Conservation (phyloP, 768 basidiomycete genomes). For the Clavaria fumosa region DNA sequence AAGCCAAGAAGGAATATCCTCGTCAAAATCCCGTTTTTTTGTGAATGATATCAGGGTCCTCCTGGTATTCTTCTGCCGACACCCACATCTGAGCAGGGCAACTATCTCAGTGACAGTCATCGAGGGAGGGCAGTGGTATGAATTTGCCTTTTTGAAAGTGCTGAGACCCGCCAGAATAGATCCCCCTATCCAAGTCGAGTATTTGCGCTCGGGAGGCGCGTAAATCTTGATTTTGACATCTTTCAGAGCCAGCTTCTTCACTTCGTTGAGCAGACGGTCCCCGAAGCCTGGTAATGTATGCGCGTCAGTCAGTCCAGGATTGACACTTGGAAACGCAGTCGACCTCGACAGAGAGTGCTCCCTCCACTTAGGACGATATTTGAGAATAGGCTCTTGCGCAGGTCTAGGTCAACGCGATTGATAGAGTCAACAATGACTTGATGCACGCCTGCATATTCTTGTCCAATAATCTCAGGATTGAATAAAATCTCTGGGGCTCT, state of each 20-base stretch:
- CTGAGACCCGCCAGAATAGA: constrained; percentile 91
- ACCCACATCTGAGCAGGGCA: constrained; percentile 81
- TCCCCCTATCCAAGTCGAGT: constrained; percentile 94
- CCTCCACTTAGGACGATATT: constrained; percentile 97
- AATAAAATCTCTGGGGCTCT: constrained; percentile 95
- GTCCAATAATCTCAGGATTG: constrained; percentile 91
- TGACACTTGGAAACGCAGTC: constrained; percentile 11
- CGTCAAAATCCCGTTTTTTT: constrained; percentile 77
- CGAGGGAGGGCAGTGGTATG: constrained; percentile 1
- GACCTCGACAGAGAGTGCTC: constrained; percentile 88
- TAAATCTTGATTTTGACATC: constrained; percentile 99
- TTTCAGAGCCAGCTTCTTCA: constrained; percentile 88
- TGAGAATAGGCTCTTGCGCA: constrained; percentile 87
- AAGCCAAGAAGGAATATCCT: constrained; percentile 10
- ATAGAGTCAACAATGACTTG: constrained; percentile 99
- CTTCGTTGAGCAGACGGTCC: constrained; percentile 89
- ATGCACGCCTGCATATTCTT: constrained; percentile 94
- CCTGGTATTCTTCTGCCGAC: constrained; percentile 96
- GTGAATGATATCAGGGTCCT: constrained; percentile 97
- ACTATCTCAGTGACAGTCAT: constrained; percentile 7
- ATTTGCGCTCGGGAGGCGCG: constrained; percentile 98
- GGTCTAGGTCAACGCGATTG: constrained; percentile 87
- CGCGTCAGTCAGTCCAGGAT: background rate
- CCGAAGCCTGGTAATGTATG: constrained; percentile 54
- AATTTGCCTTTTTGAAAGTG: constrained; percentile 87